Conservation (phyloP, 2,329 filamentous ascomycete species). For the Fusarium poae region DNA sequence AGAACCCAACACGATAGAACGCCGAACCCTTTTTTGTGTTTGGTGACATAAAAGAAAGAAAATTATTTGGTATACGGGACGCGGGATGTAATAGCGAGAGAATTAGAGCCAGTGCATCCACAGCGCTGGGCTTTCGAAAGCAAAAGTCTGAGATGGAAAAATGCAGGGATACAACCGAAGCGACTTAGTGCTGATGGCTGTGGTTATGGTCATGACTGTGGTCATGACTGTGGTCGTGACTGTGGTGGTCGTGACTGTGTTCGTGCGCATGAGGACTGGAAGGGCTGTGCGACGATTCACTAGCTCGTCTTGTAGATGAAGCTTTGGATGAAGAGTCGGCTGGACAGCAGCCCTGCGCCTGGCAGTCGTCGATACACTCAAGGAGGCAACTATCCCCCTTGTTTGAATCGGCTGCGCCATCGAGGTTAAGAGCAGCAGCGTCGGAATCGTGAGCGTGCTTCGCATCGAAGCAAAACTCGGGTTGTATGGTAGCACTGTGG, state of each 20-base stretch:
- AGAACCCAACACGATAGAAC: slow-evolving; percentile 34
- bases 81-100: slow-evolving; percentile 13
- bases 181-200: slow-evolving; percentile 31
- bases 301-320: slow-evolving; percentile 54
- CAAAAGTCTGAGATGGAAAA: neutral
- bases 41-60: slow-evolving; percentile 8
- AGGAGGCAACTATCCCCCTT: slow-evolving; percentile 62
- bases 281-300: slow-evolving; percentile 51
- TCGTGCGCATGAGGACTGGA: slow-evolving; percentile 33
- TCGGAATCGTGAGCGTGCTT: slow-evolving; percentile 58
- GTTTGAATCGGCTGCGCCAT: slow-evolving; percentile 51
- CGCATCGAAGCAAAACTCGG: slow-evolving; percentile 78
- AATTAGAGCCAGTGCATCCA: slow-evolving; percentile 2
- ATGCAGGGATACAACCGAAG: neutral
- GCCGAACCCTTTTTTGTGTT: slow-evolving; percentile 39
- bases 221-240: slow-evolving; percentile 5
- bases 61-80: slow-evolving; percentile 28
- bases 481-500: slow-evolving; percentile 96
- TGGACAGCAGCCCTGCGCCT: slow-evolving; percentile 52
- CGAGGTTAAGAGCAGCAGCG: slow-evolving; percentile 52
- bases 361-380: slow-evolving; percentile 59
- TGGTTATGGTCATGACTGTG: slow-evolving; percentile 12
- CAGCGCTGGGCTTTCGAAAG: neutral
- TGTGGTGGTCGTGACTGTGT: slow-evolving; percentile 6
- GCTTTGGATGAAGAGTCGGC: slow-evolving; percentile 52